Evolutionary conservation across 1,139 yeast species (phyloP).

Genomic region (Yamadazyma atlantica): DNA sequence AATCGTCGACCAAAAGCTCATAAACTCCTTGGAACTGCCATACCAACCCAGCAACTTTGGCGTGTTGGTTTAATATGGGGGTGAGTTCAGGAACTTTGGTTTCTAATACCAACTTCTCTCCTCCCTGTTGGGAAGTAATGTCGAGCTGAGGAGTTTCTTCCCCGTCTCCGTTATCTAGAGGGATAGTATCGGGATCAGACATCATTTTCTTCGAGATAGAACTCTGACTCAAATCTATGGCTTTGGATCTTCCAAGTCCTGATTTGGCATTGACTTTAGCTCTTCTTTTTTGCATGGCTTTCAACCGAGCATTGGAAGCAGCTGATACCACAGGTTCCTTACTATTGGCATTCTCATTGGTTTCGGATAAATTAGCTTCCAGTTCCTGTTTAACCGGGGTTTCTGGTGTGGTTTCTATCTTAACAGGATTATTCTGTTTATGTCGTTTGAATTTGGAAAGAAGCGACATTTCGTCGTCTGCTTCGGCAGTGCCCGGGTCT

Average conservation of each 20-base stretch:
- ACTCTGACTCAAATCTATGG: constrained; percentile 78
- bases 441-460: constrained; percentile 39
- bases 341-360: constrained; percentile 12
- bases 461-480: constrained; percentile 26
- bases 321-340: constrained; percentile 19
- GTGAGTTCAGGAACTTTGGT: constrained; percentile 67
- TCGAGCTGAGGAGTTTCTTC: constrained; percentile 39
- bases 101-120: constrained; percentile 82
- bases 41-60: constrained; percentile 71
- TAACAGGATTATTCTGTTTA: constrained; percentile 22
- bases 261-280: constrained; percentile 81
- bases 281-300: constrained; percentile 91
- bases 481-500: constrained; percentile 16
- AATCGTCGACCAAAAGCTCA: constrained; percentile 74
- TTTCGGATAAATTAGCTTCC: constrained; percentile 1
- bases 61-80: constrained; percentile 72
- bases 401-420: constrained; percentile 9
- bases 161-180: constrained; percentile 15
- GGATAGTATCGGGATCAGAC: constrained; percentile 26
- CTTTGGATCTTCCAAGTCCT: constrained; percentile 47
- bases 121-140: constrained; percentile 77
- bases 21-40: constrained; percentile 99
- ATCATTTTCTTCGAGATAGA: constrained; percentile 65
- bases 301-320: constrained; percentile 72
- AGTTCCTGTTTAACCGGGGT: constrained; percentile 13